Conservation (phyloP, 2,329 filamentous ascomycete genomes). For the Ophiostoma himal-ulmi region DNA sequence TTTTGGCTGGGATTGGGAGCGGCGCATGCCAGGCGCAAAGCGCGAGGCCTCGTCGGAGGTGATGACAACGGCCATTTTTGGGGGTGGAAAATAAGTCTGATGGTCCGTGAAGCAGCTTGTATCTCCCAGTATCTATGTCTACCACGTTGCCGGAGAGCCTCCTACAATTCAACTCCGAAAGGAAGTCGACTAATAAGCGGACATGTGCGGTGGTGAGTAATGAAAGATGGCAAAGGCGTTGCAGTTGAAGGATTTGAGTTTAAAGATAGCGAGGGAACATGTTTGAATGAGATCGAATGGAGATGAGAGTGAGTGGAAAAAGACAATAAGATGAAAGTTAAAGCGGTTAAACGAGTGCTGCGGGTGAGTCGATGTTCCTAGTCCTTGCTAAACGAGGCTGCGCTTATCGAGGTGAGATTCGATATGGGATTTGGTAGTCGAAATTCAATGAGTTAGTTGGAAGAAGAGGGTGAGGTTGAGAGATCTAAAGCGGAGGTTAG, state of each 20-base stretch:
- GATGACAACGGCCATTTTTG: slow-evolving; percentile 51
- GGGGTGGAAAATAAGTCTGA: background rate
- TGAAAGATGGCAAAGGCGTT: background rate
- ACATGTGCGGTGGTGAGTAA: background rate
- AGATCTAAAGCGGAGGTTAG: background rate
- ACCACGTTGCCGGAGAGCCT: slow-evolving; percentile 23
- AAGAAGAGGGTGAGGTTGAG: background rate
- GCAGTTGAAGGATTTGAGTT: background rate
- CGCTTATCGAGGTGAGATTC: background rate
- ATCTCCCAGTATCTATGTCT: background rate
- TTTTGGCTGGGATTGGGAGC: slow-evolving; percentile 56
- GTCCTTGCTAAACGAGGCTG: background rate
- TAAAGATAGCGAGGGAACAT: background rate
- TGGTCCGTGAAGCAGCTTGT: background rate
- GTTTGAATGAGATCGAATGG: background rate
- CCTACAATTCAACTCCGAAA: slow-evolving; percentile 5
- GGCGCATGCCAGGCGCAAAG: slow-evolving; percentile 51
- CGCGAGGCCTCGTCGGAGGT: slow-evolving; percentile 52
- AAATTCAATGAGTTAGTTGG: background rate
- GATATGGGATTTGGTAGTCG: background rate
- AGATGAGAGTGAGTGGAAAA: background rate
- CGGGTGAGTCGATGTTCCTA: background rate
- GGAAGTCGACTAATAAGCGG: slow-evolving; percentile 3
- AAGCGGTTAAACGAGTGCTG: background rate
- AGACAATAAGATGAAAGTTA: background rate